Conservation (phyloP, 768 basidiomycete genomes). For the Mycena alexandri region DNA sequence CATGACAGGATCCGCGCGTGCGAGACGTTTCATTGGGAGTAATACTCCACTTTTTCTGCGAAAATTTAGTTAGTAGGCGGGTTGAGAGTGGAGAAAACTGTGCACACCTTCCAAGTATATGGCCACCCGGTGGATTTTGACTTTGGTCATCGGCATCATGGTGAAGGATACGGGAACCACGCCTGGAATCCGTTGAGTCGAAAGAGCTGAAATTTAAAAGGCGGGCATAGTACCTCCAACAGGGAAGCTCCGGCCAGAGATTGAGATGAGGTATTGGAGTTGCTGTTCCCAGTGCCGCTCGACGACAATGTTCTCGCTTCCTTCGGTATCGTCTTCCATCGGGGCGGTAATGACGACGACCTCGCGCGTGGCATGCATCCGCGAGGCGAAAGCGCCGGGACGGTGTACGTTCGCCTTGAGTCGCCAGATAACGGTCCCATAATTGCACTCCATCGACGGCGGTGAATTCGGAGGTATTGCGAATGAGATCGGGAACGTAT, state of each 20-base stretch:
- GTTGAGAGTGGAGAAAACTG: neutral
- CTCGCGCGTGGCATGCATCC: constrained; percentile 76
- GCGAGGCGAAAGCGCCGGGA: constrained; percentile 83
- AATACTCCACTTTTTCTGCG: constrained; percentile 87
- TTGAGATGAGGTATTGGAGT: constrained; percentile 81
- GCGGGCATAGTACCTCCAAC: constrained; percentile 61
- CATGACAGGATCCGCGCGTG: constrained; percentile 74
- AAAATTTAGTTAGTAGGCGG: neutral
- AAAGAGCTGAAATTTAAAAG: neutral
- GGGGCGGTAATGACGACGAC: constrained; percentile 83
- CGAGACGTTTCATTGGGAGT: constrained; percentile 75
- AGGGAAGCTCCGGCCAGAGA: constrained; percentile 81
- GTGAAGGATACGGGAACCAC: constrained; percentile 83
- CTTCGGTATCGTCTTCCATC: constrained; percentile 88
- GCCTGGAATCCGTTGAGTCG: constrained; percentile 48
- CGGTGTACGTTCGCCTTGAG: constrained; percentile 88
- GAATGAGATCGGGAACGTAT: constrained; percentile 95
- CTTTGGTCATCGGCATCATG: constrained; percentile 85
- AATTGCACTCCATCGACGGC: constrained; percentile 80
- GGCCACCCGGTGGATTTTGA: constrained; percentile 81
- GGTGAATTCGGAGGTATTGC: constrained; percentile 84
- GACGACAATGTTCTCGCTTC: constrained; percentile 82
- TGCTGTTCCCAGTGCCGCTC: constrained; percentile 94
- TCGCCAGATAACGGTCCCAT: constrained; percentile 83
- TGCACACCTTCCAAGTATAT: constrained; percentile 84